phyloP scores from a whole-genome alignment of 495 filamentous ascomycete genomes.

The Xylaria bambusicola region DNA sequence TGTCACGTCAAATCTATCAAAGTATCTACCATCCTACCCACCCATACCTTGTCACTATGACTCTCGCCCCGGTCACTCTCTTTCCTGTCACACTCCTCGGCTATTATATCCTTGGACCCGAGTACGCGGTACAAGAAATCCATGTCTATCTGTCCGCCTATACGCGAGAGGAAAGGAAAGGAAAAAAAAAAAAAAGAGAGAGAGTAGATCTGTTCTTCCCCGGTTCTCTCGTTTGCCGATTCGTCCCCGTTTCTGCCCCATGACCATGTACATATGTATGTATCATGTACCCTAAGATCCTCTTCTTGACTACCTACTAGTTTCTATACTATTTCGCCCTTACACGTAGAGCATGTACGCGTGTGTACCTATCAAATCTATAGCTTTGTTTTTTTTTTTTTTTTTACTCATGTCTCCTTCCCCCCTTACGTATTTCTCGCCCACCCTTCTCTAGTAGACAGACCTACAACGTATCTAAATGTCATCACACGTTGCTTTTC shows the following conservation, averaged over 20 bases:
- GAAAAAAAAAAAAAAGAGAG: no score
- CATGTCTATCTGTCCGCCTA: not conserved
- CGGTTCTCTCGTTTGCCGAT: not conserved
- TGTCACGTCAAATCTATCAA: slow-evolving; percentile 22
- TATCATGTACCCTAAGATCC: slow-evolving; percentile 22
- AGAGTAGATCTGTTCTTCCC: not conserved
- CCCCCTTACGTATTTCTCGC: not conserved
- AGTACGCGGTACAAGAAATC: slow-evolving; percentile 20
- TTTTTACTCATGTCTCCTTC: not conserved
- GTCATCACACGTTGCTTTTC: slow-evolving; percentile 8
- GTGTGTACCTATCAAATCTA: slow-evolving; percentile 17
- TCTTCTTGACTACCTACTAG: no score
- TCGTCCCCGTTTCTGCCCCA: not conserved
- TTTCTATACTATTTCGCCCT: slow-evolving; percentile 11
- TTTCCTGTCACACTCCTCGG: slow-evolving; percentile 24
- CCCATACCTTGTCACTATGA: not conserved
- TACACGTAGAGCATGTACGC: not conserved
- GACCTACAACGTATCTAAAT: not conserved
- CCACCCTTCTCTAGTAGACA: not conserved
- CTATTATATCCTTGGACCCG: slow-evolving; percentile 20
- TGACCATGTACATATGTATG: slow-evolving; percentile 1
- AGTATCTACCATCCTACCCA: not conserved
- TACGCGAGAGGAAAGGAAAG: no score
- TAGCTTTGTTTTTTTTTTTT: not conserved
- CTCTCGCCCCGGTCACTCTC: slow-evolving; percentile 13